Evolutionary conservation across 2,329 filamentous ascomycete species (phyloP).

Genomic region (Aspergillus cejpii): DNA sequence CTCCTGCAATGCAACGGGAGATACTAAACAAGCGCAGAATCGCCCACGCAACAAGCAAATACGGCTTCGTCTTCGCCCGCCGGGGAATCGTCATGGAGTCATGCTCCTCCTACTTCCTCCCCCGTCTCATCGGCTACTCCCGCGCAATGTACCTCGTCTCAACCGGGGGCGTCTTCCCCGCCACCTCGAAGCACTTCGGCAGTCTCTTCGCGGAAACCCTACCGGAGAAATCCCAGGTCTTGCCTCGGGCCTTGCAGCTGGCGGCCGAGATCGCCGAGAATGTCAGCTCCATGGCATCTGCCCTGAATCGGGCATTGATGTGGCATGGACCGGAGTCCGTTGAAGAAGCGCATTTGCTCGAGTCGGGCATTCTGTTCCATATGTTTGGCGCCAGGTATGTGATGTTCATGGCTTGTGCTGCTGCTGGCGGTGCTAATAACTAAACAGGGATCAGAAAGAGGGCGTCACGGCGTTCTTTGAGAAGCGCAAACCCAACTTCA

Average conservation of each 20-base stretch:
- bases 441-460: slow-evolving; percentile 57
- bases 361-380: slow-evolving; percentile 43
- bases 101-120: slow-evolving; percentile 64
- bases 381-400: slow-evolving; percentile 33
- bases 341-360: slow-evolving; percentile 64
- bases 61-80: slow-evolving; percentile 68
- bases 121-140: slow-evolving; percentile 56
- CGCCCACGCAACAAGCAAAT: slow-evolving; percentile 53
- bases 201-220: slow-evolving; percentile 61
- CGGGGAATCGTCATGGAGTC: slow-evolving; percentile 68
- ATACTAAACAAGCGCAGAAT: slow-evolving; percentile 33
- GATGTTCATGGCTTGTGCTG: neutral
- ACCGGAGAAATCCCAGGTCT: slow-evolving; percentile 51
- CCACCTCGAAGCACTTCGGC: slow-evolving; percentile 46
- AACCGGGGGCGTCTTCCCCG: slow-evolving; percentile 55
- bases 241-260: slow-evolving; percentile 59
- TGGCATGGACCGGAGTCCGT: slow-evolving; percentile 50
- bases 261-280: slow-evolving; percentile 62
- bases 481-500: slow-evolving; percentile 59
- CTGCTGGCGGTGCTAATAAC: slow-evolving; percentile 6
- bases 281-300: slow-evolving; percentile 57
- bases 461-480: slow-evolving; percentile 63
- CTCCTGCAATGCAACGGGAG: neutral
- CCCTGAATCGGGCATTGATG: slow-evolving; percentile 66
- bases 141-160: slow-evolving; percentile 44